Percentiles rank a stretch among this genome's conserved stretches.
Evolutionary conservation across 23 red algal species (phyloP).

Genomic region (Gracilaria gracilis): DNA sequence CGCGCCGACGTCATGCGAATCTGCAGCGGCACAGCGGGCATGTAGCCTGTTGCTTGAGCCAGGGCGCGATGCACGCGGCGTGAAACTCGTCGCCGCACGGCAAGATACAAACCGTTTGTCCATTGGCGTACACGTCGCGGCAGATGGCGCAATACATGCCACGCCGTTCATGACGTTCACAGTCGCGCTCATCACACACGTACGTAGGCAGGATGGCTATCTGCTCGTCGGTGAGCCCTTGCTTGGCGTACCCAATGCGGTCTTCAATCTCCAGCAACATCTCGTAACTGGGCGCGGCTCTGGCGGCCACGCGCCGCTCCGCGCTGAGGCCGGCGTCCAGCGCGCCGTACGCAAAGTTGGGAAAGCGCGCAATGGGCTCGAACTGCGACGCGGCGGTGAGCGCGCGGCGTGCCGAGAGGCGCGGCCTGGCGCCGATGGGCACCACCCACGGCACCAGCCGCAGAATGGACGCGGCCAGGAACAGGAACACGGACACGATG

Average conservation of each 20-base stretch:
- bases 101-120: slow-evolving; percentile 34
- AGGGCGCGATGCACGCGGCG: slow-evolving; percentile 57
- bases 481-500: slow-evolving; percentile 47
- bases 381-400: slow-evolving; percentile 15
- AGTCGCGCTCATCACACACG: neutral
- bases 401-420: slow-evolving; percentile 18
- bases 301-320: neutral
- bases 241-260: slow-evolving; percentile 38
- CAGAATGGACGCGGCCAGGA: slow-evolving; percentile 49
- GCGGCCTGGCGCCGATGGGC: slow-evolving; percentile 35
- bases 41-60: slow-evolving; percentile 68
- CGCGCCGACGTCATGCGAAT: slow-evolving; percentile 40
- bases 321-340: neutral
- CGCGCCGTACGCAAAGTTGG: slow-evolving; percentile 42
- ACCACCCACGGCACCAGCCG: slow-evolving; percentile 39
- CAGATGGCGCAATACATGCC: slow-evolving; percentile 63
- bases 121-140: slow-evolving; percentile 26
- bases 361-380: slow-evolving; percentile 17
- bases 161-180: slow-evolving; percentile 27
- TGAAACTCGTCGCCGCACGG: slow-evolving; percentile 76
- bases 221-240: slow-evolving; percentile 59
- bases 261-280: slow-evolving; percentile 56
- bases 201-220: slow-evolving; percentile 63
- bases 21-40: slow-evolving; percentile 71
- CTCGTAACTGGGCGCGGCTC: slow-evolving; percentile 39